Evolutionary conservation across 371 early-diverging fungal genomes (phyloP).

Genomic region (Mucor indicus): DNA sequence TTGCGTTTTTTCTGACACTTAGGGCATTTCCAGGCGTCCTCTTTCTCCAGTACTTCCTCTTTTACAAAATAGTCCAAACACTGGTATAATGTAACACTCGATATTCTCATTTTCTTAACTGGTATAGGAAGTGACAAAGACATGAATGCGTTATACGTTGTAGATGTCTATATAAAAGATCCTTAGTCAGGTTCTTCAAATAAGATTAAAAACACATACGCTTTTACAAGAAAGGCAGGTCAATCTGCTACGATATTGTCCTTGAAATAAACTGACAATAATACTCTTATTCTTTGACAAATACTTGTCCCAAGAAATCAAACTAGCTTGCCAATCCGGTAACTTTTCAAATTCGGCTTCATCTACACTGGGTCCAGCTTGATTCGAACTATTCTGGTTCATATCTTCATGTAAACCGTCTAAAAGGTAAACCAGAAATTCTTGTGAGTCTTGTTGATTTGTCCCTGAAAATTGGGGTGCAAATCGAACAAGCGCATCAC

Average conservation of each 20-base stretch:
- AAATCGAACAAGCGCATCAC: conserved; percentile 50
- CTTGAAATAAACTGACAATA: conserved; percentile 88
- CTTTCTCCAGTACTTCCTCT: conserved; percentile 83
- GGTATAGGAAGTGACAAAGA: conserved; percentile 93
- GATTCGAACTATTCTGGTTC: conserved; percentile 31
- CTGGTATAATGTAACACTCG: conserved; percentile 60
- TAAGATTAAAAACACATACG: conserved; percentile 56
- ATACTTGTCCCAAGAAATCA: conserved; percentile 84
- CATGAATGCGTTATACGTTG: conserved; percentile 91
- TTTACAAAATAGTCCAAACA: conserved; percentile 87
- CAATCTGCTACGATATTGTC: conserved; percentile 75
- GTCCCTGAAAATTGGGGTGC: conserved; percentile 52
- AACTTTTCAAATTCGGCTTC: conserved; percentile 27
- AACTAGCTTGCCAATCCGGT: conserved; percentile 50
- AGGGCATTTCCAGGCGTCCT: conserved; percentile 90
- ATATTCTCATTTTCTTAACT: conserved; percentile 23
- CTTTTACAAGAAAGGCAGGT: conserved; percentile 82
- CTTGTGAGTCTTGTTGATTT: conserved; percentile 75
- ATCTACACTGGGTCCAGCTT: conserved; percentile 13
- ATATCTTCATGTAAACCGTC: conserved; percentile 79
- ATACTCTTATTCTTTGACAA: conserved; percentile 76
- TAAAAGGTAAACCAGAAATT: conserved; percentile 67
- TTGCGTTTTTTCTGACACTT: conserved; percentile 72
- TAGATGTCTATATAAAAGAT: conserved; percentile 63
- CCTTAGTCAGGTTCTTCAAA: conserved; percentile 6